Conservation (phyloP, 768 basidiomycete species). For the Porphyrellus cyaneotinctus region DNA sequence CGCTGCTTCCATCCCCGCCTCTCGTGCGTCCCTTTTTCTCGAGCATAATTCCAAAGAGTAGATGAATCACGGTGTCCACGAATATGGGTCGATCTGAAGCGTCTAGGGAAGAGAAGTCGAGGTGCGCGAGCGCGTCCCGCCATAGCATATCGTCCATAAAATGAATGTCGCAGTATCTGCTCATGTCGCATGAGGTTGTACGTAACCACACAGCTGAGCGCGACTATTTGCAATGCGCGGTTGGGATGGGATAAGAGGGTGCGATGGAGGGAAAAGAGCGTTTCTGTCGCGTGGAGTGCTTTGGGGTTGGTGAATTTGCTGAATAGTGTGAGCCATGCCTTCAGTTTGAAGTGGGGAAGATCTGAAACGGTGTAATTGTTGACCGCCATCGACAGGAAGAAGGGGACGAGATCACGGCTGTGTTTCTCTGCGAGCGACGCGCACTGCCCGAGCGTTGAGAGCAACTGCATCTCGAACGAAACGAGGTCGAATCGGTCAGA, state of each 20-base stretch:
- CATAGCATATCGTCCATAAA: conserved; percentile 84
- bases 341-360: conserved; percentile 59
- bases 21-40: conserved; percentile 68
- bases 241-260: conserved; percentile 85
- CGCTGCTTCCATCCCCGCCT: conserved; percentile 59
- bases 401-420: conserved; percentile 80
- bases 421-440: conserved; percentile 78
- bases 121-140: conserved; percentile 78
- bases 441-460: conserved; percentile 65
- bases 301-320: conserved; percentile 93
- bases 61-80: conserved; percentile 64
- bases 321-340: conserved; percentile 79
- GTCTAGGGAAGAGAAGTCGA: conserved; percentile 62
- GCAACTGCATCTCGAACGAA: conserved; percentile 79
- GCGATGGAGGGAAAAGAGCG: conserved; percentile 62
- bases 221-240: conserved; percentile 64
- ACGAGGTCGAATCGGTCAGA: conserved; percentile 63
- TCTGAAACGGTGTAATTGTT: conserved; percentile 31
- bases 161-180: conserved; percentile 54
- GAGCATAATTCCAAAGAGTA: conserved; percentile 86
- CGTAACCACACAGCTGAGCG: conserved; percentile 75
- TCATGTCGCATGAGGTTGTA: conserved; percentile 67
- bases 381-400: conserved; percentile 60
- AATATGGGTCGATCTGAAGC: conserved; percentile 57
- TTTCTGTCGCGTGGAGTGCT: conserved; percentile 66